Evolutionary conservation across 805 yeast genomes (phyloP), one percentile per base, ranked within the genome.

Genomic region (Naumovozyma castellii): DNA sequence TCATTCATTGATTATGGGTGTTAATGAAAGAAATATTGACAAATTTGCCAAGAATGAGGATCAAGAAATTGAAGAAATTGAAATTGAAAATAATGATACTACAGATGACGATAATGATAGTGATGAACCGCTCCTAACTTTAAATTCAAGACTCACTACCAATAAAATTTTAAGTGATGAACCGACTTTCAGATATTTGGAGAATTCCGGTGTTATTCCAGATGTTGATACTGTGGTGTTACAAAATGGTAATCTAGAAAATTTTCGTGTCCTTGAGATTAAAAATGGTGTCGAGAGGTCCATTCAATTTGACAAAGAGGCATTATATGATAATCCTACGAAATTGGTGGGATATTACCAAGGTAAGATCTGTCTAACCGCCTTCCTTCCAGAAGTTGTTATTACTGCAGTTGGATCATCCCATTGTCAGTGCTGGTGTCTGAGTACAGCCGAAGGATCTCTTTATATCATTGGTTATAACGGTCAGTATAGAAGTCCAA

Each of bases 1-100:
- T 0, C 80, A 73, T 38, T 72, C 87, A 0, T 62, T 80, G 4
- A 79, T 82, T 0, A 71, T 75, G 54, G 84, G 87, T 0, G 58
- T 71, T 12, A 65, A 71, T 39, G 69, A 71, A 35, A 53, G 62
- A 16, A 42, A 64, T 9, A 59, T 40, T 41, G 59, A 48, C 56
- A 64, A 51, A 32, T 51, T 43, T 39, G 39, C 42, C 38, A 43
- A 34, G 10, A 46, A 45, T 18, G 42, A 19, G 3, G 45, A 39
- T 19, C 16, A n/a, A 3, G 47, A 50, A 5, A 18, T n/a, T 3
- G 37, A 41, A 3, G 52, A 51, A 13, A 32, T 34, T 18, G 31
- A 38, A 22, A 22, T 17, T 17, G 42, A 41, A 4, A 41, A 41
- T 14, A 37, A 38, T 12, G 45, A 42, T 9, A 12, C 32, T 12